Base-by-base conservation (phyloP, 805 yeast genomes). In the Teunomyces kruisii region DNA sequence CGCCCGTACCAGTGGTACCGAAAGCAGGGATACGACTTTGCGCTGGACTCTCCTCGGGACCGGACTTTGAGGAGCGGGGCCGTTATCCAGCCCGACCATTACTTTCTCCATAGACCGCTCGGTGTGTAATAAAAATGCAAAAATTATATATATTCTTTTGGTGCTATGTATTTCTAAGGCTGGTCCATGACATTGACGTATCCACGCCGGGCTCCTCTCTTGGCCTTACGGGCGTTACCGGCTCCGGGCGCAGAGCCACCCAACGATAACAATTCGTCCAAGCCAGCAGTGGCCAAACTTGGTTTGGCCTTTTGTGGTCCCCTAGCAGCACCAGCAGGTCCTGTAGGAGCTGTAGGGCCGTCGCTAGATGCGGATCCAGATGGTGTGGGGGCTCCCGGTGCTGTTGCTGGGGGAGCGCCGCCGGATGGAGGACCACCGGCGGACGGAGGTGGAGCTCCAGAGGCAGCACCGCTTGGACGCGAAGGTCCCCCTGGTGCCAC, bases 101-200 rank as follows among this genome's bases (percentile, higher is more conserved):
- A 77, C 51, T 61, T 74, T 16, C 41, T 51, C 32, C 22, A 39
- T 28, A 43, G 46, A 30, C 28, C 38, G 9, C 26, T 35, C 27
- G 9, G 17, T 22, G 9, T n/a, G 19, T 10, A 28, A n/a, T n/a
- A n/a, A n/a, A 12, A 36, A 15, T 31, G 32, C 38, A 27, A n/a
- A n/a, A n/a, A 22, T 28, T 27, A 19, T 37, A 29, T 17, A 12
- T 40, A 6, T 24, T 33, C 24, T 32, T 10, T 16, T 13, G n/a
- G 9, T 28, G 15, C 9, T 37, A 17, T 28, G 14, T 40, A 14
- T 40, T n/a, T 15, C 28, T 30, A 39, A 40, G 44, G 40, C 40
- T 46, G 44, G 28, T 48, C 48, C 84, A 84, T 79, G 6, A 84
- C 84, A 60, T 84, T 86, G 38, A 84, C 88, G 56, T 84, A 84